Base-by-base conservation (phyloP, 805 yeast species). In the Starmerella apis region DNA sequence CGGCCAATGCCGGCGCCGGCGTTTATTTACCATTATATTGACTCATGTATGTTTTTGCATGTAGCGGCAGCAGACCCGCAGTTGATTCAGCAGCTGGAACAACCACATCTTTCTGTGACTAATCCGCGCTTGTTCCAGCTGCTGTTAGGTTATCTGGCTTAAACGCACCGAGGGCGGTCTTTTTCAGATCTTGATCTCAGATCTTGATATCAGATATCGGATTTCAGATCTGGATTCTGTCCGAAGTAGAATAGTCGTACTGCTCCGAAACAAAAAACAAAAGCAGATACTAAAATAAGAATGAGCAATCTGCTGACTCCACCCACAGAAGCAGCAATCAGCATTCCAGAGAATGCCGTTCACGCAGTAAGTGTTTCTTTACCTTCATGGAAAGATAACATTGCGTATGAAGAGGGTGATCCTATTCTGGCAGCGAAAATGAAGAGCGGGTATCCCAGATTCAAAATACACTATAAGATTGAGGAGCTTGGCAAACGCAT, bases 301-400 rank as follows among this genome's bases (percentile, higher is more conserved):
- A 53, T 54, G 56, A 25, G 39, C n/a, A 38, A 50, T 4, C 47
- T 50, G 41, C 43, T 24, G n/a, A 19, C 46, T 8, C 69, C 69
- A 13, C 70, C 71, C n/a, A 60, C 63, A 18, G 69, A 61, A 36
- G 75, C 86, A 16, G 96, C 96, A 3, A 82, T 76, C 16, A 78
- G 95, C 1, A 88, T 92, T 51, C 96, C 98, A 2, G 81, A 84
- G 52, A 81, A 86, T 63, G 82, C 94, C 0, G 80, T 82, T 2
- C 97, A 92, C 65, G 96, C 96, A 0, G 95, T 90, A 1, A 85
- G 95, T 11, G 96, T 90, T 43, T 84, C 95, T 1, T 72, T 90
- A 30, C 98, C 98, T 7, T 84, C 95, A 0, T 92, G 97, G 98
- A 83, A 78, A 44, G 86, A 94, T 41, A 86, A 83, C 3, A 83